Base-by-base conservation (phyloP, 306 rosid genomes). In the Lablab purpureus region DNA sequence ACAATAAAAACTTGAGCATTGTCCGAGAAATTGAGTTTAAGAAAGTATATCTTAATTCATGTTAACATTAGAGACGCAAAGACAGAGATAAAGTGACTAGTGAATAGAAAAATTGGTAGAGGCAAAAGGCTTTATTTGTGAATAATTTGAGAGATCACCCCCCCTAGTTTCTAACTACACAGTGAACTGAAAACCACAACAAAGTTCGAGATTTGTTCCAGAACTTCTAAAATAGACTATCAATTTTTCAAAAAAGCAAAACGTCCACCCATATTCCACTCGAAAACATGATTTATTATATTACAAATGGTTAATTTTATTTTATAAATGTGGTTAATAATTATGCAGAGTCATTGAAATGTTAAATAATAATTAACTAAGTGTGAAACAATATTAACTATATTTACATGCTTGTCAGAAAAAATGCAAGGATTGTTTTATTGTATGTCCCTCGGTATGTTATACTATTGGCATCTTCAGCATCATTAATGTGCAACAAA, bases 401-500 rank as follows among this genome's bases (percentile, higher is more conserved):
- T 12, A 43, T 43, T 40, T 43, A 11, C 49, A 43, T 3, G 67
- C 50, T 76, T 37, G 60, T 23, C 4, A 43, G 74, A 56, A 76
- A 52, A 71, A 47, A 27, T 27, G 54, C 30, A 78, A 4, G 7
- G 49, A 50, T n/a, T 37, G 41, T 7, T 17, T 73, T 23, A 67
- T 41, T 64, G 60, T 63, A 30, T 62, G 7, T 21, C 28, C 46
- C 23, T 73, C 40, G 10, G 7, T 67, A 11, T 3, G 43, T 40
- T 59, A 46, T 27, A 54, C 23, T 41, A 37, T 30, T 59, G 59
- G 12, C 73, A 74, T 58, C 51, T 27, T 51, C 67, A 45, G 19
- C n/a, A 37, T 40, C 30, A 15, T 25, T 74, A 9, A 51, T 64
- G 73, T 55, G 66, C 76, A 75, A 36, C 81, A 62, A 75, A 36